Evolutionary conservation across 345 rosid species (phyloP).

Genomic region (Rubroshorea leprosula): DNA sequence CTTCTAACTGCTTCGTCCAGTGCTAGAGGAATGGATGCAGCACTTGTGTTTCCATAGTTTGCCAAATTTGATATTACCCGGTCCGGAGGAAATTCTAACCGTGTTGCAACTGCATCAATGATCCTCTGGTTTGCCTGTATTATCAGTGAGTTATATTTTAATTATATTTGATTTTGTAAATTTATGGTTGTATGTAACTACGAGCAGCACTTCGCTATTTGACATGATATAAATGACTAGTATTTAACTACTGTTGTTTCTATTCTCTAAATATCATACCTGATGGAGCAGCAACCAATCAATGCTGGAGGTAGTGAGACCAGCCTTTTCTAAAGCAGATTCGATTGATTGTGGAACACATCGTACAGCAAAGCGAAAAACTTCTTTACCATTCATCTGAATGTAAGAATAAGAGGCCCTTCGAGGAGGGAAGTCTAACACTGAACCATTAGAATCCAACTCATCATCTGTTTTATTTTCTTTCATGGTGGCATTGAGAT

Average conservation of each 20-base stretch:
- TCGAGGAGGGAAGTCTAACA: conserved; percentile 51
- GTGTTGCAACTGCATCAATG: conserved; percentile 80
- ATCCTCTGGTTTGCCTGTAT: conserved; percentile 98
- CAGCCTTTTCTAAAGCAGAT: conserved; percentile 70
- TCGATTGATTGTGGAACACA: conserved; percentile 83
- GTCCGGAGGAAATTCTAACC: conserved; percentile 72
- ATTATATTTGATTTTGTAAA: neutral
- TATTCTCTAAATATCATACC: conserved; percentile 34
- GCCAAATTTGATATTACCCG: conserved; percentile 77
- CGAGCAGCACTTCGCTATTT: too few species aligned
- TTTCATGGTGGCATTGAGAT: conserved; percentile 49
- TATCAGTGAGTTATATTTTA: conserved; percentile 3
- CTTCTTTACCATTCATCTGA: conserved; percentile 93
- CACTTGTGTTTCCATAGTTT: conserved; percentile 86
- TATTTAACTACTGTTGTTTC: neutral
- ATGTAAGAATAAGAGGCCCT: conserved; percentile 55
- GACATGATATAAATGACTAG: neutral
- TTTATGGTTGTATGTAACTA: too few species aligned
- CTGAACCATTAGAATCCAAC: conserved; percentile 60
- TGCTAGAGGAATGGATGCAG: conserved; percentile 90
- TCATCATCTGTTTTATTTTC: conserved; percentile 37
- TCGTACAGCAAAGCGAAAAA: conserved; percentile 80
- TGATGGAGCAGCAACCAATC: conserved; percentile 97
- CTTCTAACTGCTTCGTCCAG: conserved; percentile 87
- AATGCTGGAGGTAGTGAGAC: conserved; percentile 56